Conservation (phyloP, 306 rosid genomes). For the Coriaria nepalensis region DNA sequence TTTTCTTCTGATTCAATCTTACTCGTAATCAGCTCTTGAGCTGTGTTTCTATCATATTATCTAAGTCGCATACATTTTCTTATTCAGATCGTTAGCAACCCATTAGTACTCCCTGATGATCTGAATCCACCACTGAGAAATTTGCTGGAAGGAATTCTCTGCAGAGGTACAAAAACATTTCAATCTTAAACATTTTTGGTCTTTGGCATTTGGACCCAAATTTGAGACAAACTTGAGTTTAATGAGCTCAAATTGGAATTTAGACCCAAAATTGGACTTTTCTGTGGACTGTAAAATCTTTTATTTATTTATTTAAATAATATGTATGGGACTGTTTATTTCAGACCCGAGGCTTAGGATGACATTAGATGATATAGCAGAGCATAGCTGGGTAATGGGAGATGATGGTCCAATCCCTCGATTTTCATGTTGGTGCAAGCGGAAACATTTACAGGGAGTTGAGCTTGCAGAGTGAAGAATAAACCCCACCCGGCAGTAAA, state of each 20-base stretch:
- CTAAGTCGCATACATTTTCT: conserved; percentile 5
- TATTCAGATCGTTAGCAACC: conserved; percentile 75
- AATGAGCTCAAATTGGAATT: too few relatives aligned
- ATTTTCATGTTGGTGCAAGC: conserved; percentile 76
- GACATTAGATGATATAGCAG: conserved; percentile 51
- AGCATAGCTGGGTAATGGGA: conserved; percentile 65
- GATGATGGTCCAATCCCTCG: conserved; percentile 59
- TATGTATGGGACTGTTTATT: not conserved
- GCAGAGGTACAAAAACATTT: conserved; percentile 48
- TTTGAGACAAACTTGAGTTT: not conserved
- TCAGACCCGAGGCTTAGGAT: conserved; percentile 65
- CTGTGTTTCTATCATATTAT: not conserved
- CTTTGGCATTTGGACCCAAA: not conserved
- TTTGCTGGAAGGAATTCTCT: conserved; percentile 73
- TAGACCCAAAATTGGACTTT: too few relatives aligned
- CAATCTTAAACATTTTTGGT: not conserved
- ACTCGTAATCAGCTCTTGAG: not conserved
- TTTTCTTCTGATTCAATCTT: not conserved
- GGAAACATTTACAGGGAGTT: conserved; percentile 23
- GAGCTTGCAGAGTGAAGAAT: conserved; percentile 12
- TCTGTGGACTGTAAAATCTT: not conserved
- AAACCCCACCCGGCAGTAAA: conserved; percentile 24
- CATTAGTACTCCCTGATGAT: conserved; percentile 52
- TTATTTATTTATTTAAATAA: not conserved
- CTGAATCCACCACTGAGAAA: conserved; percentile 54